Evolutionary conservation across 2,329 filamentous ascomycete species (phyloP), one percentile per base, ranked within the genome.

Genomic region (Claviceps purpurea): DNA sequence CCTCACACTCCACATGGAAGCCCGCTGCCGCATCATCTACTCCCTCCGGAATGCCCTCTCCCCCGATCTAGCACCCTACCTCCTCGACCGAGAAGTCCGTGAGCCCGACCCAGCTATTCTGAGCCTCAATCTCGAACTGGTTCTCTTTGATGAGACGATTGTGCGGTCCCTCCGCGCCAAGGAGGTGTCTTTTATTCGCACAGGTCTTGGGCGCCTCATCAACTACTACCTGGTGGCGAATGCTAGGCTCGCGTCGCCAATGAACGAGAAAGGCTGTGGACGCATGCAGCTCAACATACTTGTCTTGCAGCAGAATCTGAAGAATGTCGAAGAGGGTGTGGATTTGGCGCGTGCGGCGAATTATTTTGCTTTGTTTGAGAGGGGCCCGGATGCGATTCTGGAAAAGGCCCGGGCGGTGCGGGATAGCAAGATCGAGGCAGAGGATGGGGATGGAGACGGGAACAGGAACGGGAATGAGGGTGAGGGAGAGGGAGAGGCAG

Each of bases 301-400:
- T 24, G 93, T 98, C 42, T 73, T 98, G 50, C 91, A 97, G 69
- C 93, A 98, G 65, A 96, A 95, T 61, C 79, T 98, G 52, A 95
- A 95, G 72, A 95, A 95, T 58, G 84, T 98, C 50, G 89, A 93
- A 66, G 74, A 79, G 2, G 78, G 77, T 8, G 83, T 87, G 3
- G 75, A 78, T 52, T 72, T 91, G 30, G 73, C 74, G 4, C 72
- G 79, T 39, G 79, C 84, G 1, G 76, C 79, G 20, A 75, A 78
- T 54, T 91, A 85, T 69, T 90, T 82, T 62, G 75, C 77, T 20
- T 66, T 91, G 40, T 89, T 87, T 60, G 76, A 77, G 44, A 69
- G 72, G 45, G 85, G 85, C 0, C 72, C 82, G 0, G 83, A 87
- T 47, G 77, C 73, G 10, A 79, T 89, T 52, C 72, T 89, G 2